phyloP scores from a whole-genome alignment of 1,284 basidiomycete species.

The Microbotryum scabiosae region DNA sequence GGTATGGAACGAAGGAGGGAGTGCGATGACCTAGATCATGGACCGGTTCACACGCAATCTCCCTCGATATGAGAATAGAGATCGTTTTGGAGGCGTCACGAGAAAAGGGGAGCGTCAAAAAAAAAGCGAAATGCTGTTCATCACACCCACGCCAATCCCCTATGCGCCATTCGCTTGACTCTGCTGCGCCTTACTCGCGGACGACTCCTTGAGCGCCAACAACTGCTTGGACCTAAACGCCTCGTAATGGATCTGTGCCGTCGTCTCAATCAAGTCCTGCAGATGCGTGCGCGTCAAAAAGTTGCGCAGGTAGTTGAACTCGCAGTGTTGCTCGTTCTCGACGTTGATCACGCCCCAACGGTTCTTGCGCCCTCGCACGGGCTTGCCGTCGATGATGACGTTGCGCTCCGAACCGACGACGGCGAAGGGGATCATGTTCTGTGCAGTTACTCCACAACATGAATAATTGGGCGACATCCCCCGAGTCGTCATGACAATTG shows the following conservation, averaged over 20 bases:
- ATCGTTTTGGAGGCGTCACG: no score
- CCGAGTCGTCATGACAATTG: no score
- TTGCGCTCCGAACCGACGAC: conserved; percentile 90
- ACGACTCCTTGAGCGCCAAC: conserved; percentile 73
- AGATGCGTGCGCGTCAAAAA: conserved; percentile 92
- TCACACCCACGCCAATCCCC: no score
- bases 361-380: conserved; percentile 91
- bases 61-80: no score
- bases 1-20: no score
- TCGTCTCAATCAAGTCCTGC: conserved; percentile 98
- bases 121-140: no score
- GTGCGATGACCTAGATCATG: no score
- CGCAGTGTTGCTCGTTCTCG: conserved; percentile 93
- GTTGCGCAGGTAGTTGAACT: conserved; percentile 94
- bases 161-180: background rate
- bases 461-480: no score
- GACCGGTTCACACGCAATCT: no score
- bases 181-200: conserved; percentile 32
- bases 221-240: conserved; percentile 98
- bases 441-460: conserved; percentile 1
- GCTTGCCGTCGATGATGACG: conserved; percentile 90
- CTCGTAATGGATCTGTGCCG: conserved; percentile 97
- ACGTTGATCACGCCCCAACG: conserved; percentile 98
- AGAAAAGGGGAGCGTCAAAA: no score
- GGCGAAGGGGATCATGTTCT: conserved; percentile 93